Base-by-base conservation (phyloP, 2,329 filamentous ascomycete genomes). In the Paecilomyces niveus region DNA sequence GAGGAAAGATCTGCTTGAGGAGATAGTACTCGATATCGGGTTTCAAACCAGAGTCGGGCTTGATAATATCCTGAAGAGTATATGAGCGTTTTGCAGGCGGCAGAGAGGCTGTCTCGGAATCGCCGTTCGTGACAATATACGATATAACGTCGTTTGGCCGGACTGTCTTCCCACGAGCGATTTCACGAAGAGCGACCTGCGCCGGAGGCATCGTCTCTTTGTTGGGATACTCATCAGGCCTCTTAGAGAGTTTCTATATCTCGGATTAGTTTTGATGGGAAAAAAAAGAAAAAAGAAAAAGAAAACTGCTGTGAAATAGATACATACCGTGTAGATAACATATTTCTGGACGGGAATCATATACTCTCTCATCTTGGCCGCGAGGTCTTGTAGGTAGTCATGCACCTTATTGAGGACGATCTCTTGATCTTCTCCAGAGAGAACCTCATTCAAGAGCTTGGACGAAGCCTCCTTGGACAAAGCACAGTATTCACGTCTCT, bases 1-100 rank as follows among this genome's bases (percentile, higher is more conserved):
- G 94, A 10, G 94, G 94, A 76, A 99, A 91, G 59, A 99, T 97
- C 75, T 99, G 94, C 80, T 99, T 99, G 79, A 91, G 89, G 45
- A 99, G 85, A 74, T 99, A 99, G 84, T 92, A 97, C 71, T 99
- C 94, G n/a, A 97, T 84, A 69, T 99, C 94, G 1, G 92, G 90
- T 59, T 88, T 83, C 6, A 99, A 82, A 1, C 80, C 87, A 1
- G 88, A 86, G 64, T 89, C 89, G 15, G 85, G 70, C 69, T 94
- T 95, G 59, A 90, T 79, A 18, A 96, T 86, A 72, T 99, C 94
- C 58, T 92, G 88, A 1, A 90, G 88, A 4, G 89, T 87, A 72
- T 90, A 93, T 3, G 94, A 93, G 64, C 95, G 90, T 76, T 96
- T 96, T 22, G 94, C 89, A 1, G 91, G 79, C 70, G 76, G 49